These are phyloP conservation scores for Cylindrodendrum hubeiense DNA, from an alignment of 2,329 filamentous ascomycete species.

Conservation along the genomic window DNA sequence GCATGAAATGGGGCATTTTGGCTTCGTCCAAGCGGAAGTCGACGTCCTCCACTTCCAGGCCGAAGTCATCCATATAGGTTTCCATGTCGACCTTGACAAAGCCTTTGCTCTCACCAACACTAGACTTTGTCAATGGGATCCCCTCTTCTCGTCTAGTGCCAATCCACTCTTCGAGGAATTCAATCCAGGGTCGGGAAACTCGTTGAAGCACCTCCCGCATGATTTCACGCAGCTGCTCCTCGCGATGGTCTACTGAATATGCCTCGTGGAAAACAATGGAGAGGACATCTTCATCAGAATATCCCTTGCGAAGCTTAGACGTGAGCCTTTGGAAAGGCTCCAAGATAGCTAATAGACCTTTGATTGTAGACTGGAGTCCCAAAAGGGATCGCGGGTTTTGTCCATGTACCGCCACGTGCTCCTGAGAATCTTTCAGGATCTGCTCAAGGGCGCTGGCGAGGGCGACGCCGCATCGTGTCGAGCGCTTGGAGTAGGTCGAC, in stretches of 20 bases:
- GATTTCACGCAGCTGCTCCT: conserved; percentile 71
- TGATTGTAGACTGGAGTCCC: conserved; percentile 64
- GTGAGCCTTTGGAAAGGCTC: conserved; percentile 65
- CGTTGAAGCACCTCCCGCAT: conserved; percentile 75
- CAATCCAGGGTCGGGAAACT: conserved; percentile 75
- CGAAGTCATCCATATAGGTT: conserved; percentile 69
- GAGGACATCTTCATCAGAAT: conserved; percentile 71
- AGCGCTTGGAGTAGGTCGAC: conserved; percentile 57
- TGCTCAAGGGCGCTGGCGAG: conserved; percentile 63
- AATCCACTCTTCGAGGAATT: conserved; percentile 79
- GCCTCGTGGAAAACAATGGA: conserved; percentile 72
- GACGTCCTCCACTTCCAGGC: conserved; percentile 66
- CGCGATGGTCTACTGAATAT: conserved; percentile 73
- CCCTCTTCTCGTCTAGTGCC: conserved; percentile 73
- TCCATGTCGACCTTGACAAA: conserved; percentile 72
- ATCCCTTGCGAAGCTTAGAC: conserved; percentile 56
- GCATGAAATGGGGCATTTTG: conserved; percentile 79
- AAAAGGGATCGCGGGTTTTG: conserved; percentile 61
- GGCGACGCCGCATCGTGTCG: conserved; percentile 63
- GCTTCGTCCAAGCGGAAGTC: conserved; percentile 74
- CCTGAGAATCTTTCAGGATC: conserved; percentile 62
- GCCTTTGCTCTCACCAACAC: conserved; percentile 60
- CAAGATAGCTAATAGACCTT: conserved; percentile 62
- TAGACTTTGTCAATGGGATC: conserved; percentile 63
- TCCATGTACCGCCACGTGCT: conserved; percentile 59